Evolutionary conservation across 1,284 basidiomycete species (phyloP), one percentile per base, ranked within the genome.

Genomic region (Cutaneotrichosporon sp.): DNA sequence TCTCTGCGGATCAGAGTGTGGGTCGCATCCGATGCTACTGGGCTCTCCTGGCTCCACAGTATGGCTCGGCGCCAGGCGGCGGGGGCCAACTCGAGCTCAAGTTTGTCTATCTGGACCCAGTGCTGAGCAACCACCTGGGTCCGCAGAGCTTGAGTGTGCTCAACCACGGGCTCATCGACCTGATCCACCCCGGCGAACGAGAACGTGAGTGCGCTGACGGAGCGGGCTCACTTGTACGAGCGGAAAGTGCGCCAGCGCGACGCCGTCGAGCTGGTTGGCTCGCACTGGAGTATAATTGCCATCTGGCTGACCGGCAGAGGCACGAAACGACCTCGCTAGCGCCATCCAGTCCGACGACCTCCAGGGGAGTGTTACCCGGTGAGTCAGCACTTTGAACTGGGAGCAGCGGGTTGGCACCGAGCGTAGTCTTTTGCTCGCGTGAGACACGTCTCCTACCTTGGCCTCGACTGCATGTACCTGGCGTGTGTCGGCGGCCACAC

Each of bases 291-390:
- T 26, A 5, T 8, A 36, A 13, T 2, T 13, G 34, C 5, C 7
- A 13, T 36, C 34, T 9, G 8, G 51, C 51, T 52, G 31, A 52
- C 51, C 18, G 30, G 13, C 51, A 81, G 80, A 81, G 68, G 91
- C 91, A 2, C 85, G 87, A 70, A 82, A 84, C 46, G 92, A 96
- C 81, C 84, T 97, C 52, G 85, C 86, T 55, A 86, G 86, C 66
- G 92, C 94, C 8, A 85, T 96, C 65, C 85, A 89, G 65, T 87
- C 86, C 70, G 86, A 88, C 72, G 92, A 90, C 14, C 83, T 95
- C 63, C 91, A 96, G 79, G 94, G 94, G 60, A 94, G 89, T 67
- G 91, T 97, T 60, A 96, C 93, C 56, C 88, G 92, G 89, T 91
- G 76, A 73, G 86, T 77, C 50, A 61, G 30, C 51, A 52, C 31